phyloP scores from a whole-genome alignment of 2,329 filamentous ascomycete species.

The Fusarium nurragi region DNA sequence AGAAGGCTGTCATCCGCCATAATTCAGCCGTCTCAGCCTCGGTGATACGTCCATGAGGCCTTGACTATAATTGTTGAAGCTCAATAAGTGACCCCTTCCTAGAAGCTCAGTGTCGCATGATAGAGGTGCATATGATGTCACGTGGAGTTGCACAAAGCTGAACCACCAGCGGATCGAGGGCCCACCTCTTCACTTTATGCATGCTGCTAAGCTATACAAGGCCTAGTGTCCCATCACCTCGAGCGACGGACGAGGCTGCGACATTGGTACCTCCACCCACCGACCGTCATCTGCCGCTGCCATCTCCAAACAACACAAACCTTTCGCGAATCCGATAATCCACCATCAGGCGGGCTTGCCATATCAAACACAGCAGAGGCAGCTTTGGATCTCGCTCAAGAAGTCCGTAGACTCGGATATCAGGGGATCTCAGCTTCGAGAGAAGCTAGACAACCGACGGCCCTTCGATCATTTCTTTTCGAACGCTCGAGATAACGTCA shows the following conservation, averaged over 20 bases:
- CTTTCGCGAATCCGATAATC: slow-evolving; percentile 10
- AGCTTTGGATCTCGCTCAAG: background rate
- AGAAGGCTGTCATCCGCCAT: slow-evolving; percentile 73
- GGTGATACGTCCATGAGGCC: slow-evolving; percentile 43
- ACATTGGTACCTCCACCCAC: slow-evolving; percentile 40
- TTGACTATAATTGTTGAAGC: background rate
- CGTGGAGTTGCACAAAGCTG: slow-evolving; percentile 41
- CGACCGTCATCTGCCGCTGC: slow-evolving; percentile 36
- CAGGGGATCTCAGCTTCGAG: background rate
- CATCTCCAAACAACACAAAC: slow-evolving; percentile 42
- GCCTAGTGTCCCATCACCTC: slow-evolving; percentile 38
- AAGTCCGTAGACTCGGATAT: background rate
- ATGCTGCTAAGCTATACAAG: slow-evolving; percentile 35
- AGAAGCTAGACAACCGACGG: slow-evolving; percentile 15
- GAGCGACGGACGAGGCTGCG: slow-evolving; percentile 45
- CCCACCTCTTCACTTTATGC: slow-evolving; percentile 39
- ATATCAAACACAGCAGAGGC: slow-evolving; percentile 1
- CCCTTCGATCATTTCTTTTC: slow-evolving; percentile 35
- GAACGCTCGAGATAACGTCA: slow-evolving; percentile 46
- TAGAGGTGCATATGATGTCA: slow-evolving; percentile 43
- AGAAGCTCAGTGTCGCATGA: slow-evolving; percentile 38
- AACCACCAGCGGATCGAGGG: slow-evolving; percentile 2
- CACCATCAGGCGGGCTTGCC: slow-evolving; percentile 6
- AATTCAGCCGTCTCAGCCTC: slow-evolving; percentile 39
- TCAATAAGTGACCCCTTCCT: slow-evolving; percentile 9